Conservation (phyloP, 805 yeast species). For the Priceomyces castillae region DNA sequence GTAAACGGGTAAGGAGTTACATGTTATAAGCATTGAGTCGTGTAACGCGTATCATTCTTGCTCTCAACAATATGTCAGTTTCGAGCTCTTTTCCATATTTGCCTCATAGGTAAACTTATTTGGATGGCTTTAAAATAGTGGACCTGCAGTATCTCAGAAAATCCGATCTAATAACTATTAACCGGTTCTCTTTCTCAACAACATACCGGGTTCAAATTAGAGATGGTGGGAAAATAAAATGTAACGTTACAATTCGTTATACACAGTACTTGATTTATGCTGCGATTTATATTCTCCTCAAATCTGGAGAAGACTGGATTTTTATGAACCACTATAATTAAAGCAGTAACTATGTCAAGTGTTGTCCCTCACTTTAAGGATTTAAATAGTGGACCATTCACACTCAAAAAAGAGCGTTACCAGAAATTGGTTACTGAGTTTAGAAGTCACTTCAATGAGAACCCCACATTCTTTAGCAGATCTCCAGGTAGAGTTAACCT, state of each 20-base stretch:
- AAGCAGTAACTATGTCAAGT: constrained; percentile 10
- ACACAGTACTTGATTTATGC: neutral
- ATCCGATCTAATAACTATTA: no score
- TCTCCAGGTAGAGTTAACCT: constrained; percentile 78
- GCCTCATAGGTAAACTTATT: no score
- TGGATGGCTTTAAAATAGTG: no score
- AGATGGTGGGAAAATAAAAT: constrained; percentile 4
- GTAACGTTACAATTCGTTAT: constrained; percentile 15
- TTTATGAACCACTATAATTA: neutral
- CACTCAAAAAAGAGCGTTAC: constrained; percentile 26
- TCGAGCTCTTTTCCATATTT: no score
- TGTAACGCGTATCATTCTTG: no score
- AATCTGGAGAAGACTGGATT: neutral
- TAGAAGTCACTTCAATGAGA: constrained; percentile 17
- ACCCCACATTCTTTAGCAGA: constrained; percentile 50
- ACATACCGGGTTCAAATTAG: no score
- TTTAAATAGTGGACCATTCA: constrained; percentile 25
- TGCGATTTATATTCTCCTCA: neutral
- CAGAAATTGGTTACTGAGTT: constrained; percentile 22
- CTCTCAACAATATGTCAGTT: no score
- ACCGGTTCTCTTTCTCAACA: no score
- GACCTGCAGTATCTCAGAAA: no score
- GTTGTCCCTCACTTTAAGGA: constrained; percentile 34
- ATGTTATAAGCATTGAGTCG: no score
- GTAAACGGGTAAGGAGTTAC: no score